phyloP scores from a whole-genome alignment of 2,329 filamentous ascomycete genomes.

The Zymoseptoria tritici region DNA sequence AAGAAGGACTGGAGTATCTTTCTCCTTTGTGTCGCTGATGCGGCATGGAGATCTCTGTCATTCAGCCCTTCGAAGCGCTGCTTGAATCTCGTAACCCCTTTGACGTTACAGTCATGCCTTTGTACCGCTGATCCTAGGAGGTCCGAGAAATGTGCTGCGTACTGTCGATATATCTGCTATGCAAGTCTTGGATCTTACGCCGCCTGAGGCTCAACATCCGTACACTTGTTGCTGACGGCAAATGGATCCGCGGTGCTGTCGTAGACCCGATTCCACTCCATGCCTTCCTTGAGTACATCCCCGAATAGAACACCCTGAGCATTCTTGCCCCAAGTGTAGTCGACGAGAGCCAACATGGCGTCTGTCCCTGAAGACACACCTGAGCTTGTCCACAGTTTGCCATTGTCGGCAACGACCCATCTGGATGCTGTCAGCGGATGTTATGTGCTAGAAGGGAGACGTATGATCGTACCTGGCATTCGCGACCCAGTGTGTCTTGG shows the following conservation, averaged over 20 bases:
- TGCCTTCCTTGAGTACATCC: not conserved
- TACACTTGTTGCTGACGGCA: not conserved
- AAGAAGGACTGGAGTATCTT: too few species aligned
- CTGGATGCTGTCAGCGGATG: not conserved
- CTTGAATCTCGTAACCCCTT: not conserved
- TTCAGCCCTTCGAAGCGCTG: too few species aligned
- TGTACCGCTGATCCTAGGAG: not conserved
- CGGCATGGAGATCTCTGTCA: too few species aligned
- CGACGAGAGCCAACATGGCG: slow-evolving; percentile 50
- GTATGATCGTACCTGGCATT: slow-evolving; percentile 50
- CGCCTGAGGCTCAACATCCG: not conserved
- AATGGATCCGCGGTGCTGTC: not conserved
- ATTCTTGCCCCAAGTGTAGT: slow-evolving; percentile 2
- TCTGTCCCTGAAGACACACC: slow-evolving; percentile 59
- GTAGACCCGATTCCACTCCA: not conserved
- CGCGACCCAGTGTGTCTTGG: slow-evolving; percentile 52
- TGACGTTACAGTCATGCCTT: not conserved
- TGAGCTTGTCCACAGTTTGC: slow-evolving; percentile 58
- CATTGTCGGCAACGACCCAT: slow-evolving; percentile 53
- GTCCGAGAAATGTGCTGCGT: not conserved
- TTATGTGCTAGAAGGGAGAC: too few species aligned
- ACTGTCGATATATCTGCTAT: not conserved
- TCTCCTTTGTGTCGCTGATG: too few species aligned
- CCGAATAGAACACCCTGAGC: not conserved
- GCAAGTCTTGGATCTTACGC: not conserved